phyloP scores from a whole-genome alignment of 495 filamentous ascomycete species.

The Trypethelium eluteriae region DNA sequence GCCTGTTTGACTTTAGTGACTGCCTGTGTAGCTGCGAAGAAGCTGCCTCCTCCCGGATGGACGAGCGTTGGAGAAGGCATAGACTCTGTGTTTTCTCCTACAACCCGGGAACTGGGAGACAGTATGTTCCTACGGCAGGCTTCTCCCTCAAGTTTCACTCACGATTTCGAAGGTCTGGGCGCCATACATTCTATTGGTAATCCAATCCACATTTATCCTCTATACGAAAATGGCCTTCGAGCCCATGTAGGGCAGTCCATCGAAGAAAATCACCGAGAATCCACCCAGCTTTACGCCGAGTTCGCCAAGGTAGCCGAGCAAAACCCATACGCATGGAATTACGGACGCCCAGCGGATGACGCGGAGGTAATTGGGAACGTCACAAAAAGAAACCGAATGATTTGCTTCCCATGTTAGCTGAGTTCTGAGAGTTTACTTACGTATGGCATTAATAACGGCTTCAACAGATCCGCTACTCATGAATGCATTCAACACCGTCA shows the following conservation, averaged over 20 bases:
- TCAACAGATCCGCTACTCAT: slow-evolving; percentile 50
- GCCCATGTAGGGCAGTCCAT: slow-evolving; percentile 44
- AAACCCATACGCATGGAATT: slow-evolving; percentile 44
- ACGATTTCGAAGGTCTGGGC: slow-evolving; percentile 33
- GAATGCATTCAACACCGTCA: slow-evolving; percentile 56
- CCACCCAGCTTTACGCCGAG: slow-evolving; percentile 42
- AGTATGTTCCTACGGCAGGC: slow-evolving; percentile 33
- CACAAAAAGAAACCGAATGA: slow-evolving; percentile 47
- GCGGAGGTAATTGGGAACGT: slow-evolving; percentile 39
- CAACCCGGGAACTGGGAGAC: slow-evolving; percentile 28
- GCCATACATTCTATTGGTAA: slow-evolving; percentile 42
- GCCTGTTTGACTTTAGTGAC: slow-evolving; percentile 24
- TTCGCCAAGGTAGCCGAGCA: slow-evolving; percentile 43
- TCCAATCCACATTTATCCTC: slow-evolving; percentile 49
- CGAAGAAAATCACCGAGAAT: slow-evolving; percentile 43
- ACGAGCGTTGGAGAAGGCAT: slow-evolving; percentile 35
- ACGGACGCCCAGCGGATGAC: slow-evolving; percentile 36
- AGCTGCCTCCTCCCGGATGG: slow-evolving; percentile 45
- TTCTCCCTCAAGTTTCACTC: slow-evolving; percentile 15
- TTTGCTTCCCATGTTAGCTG: slow-evolving; percentile 44
- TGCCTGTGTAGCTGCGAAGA: slow-evolving; percentile 30
- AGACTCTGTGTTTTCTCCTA: slow-evolving; percentile 34
- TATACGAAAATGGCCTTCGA: slow-evolving; percentile 48
- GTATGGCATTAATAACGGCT: no score
- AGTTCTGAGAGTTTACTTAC: not conserved